Evolutionary conservation across 371 early-diverging fungal genomes (phyloP).

Genomic region (Funneliformis caledonium): DNA sequence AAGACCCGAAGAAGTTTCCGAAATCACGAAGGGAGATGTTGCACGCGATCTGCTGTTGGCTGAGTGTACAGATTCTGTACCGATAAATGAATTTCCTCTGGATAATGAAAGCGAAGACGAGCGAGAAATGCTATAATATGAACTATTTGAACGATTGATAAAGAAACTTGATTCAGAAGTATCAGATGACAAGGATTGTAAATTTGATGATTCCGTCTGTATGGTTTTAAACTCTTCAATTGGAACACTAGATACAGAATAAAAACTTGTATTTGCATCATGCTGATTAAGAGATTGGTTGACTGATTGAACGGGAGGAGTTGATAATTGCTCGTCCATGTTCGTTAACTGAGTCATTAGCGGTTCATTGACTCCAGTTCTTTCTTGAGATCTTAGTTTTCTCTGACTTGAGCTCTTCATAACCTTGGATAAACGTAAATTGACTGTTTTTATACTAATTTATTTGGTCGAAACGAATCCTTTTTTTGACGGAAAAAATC

Average conservation of each 20-base stretch:
- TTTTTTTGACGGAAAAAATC: not conserved
- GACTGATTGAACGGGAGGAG: not conserved
- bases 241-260: conserved; percentile 1
- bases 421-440: not conserved
- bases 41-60: not conserved
- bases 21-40: not conserved
- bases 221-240: not conserved
- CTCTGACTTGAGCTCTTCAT: not conserved
- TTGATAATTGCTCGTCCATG: not conserved
- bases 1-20: not conserved
- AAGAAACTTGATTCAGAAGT: not conserved
- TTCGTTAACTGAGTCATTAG: not conserved
- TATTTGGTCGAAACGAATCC: not conserved
- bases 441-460: not conserved
- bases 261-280: not conserved
- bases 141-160: not conserved
- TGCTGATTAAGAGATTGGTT: not conserved
- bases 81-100: not conserved
- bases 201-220: not conserved
- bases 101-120: not conserved
- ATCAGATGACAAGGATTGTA: not conserved
- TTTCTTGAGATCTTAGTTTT: not conserved
- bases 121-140: not conserved
- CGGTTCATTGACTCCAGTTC: not conserved
- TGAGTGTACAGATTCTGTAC: not conserved